phyloP scores from a whole-genome alignment of 305 asterid species.

The Solanum chacoense region DNA sequence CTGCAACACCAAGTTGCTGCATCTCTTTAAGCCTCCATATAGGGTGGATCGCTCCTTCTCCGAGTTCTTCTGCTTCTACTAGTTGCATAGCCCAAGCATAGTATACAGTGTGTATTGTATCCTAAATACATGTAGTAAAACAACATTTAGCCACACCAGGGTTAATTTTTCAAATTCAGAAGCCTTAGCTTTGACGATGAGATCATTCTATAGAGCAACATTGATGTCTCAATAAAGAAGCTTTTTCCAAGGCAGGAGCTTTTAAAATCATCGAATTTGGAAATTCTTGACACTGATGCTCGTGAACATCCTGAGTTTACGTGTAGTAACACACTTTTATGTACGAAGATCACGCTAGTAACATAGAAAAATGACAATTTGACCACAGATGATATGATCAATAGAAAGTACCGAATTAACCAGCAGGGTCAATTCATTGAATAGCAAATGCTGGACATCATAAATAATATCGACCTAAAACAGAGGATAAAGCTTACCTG shows the following conservation, averaged over 20 bases:
- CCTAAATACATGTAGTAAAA: conserved; percentile 28
- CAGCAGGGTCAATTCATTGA: not conserved
- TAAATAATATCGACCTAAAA: not conserved
- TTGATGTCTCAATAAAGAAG: not conserved
- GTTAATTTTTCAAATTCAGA: not conserved
- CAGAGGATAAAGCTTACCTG: conserved; percentile 35
- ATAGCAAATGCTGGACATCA: not conserved
- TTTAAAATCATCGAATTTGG: not conserved
- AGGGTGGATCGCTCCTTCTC: conserved; percentile 55
- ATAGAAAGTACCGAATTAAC: not conserved
- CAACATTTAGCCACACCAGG: not conserved
- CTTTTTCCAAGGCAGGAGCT: not conserved
- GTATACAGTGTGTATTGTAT: conserved; percentile 76
- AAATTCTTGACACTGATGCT: not conserved
- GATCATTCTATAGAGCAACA: not conserved
- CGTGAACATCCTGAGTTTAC: not conserved
- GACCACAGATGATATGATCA: not conserved
- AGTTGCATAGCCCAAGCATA: conserved; percentile 98
- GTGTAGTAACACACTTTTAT: not conserved
- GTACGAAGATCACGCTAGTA: not conserved
- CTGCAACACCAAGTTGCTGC: conserved; percentile 79
- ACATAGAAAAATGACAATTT: not conserved
- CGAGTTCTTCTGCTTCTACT: conserved; percentile 65
- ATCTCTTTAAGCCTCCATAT: conserved; percentile 93
- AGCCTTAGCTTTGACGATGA: not conserved